Percentiles rank a stretch among this genome's conserved stretches.
Evolutionary conservation across 768 basidiomycete species (phyloP).

Genomic region (Infundibulicybe gibba): DNA sequence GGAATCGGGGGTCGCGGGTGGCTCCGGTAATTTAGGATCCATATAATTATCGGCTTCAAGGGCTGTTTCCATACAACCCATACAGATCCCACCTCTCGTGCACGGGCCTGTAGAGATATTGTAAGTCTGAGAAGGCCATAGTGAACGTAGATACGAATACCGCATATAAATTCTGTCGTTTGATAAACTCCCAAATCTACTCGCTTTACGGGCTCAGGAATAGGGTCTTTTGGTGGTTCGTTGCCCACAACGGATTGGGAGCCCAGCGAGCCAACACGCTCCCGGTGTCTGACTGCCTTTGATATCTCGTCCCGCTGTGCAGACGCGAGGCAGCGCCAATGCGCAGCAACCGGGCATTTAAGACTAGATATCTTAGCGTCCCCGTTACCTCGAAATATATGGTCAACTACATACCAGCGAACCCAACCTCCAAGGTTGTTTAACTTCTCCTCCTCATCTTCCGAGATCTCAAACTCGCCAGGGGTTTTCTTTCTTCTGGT

Average conservation of each 20-base stretch:
- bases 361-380: constrained; percentile 44
- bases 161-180: constrained; percentile 79
- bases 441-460: constrained; percentile 50
- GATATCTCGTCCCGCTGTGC: constrained; percentile 71
- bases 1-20: no score
- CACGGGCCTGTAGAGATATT: constrained; percentile 40
- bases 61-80: constrained; percentile 63
- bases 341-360: constrained; percentile 72
- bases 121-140: no score
- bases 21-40: neutral
- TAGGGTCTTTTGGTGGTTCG: constrained; percentile 14
- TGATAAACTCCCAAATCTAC: constrained; percentile 43
- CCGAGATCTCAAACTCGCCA: constrained; percentile 51
- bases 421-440: constrained; percentile 75
- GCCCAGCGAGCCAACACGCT: constrained; percentile 35
- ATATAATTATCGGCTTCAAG: constrained; percentile 38
- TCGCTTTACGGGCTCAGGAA: constrained; percentile 38
- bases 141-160: constrained; percentile 14
- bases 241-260: constrained; percentile 17
- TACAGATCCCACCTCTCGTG: constrained; percentile 73
- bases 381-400: neutral
- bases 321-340: constrained; percentile 71
- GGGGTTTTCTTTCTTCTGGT: constrained; percentile 36
- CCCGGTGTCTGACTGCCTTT: constrained; percentile 56
- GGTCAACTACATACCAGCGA: constrained; percentile 53